Evolutionary conservation across 1,284 basidiomycete genomes (phyloP), one percentile per base, ranked within the genome.

Genomic region (Fistulinella cinereoalba): DNA sequence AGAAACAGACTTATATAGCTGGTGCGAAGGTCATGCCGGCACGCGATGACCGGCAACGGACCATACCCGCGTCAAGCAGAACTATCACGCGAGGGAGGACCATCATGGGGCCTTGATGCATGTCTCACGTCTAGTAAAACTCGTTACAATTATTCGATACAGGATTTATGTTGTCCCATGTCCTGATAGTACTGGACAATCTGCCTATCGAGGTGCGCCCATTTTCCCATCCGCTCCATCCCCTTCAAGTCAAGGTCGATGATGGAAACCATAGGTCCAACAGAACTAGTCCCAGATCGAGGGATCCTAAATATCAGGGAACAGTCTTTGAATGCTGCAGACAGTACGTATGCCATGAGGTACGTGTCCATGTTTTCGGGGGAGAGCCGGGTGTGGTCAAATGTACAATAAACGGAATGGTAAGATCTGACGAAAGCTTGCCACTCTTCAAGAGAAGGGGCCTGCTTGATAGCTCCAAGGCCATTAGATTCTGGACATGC

Each of bases 311-410:
- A 60, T 52, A 97, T 88, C 47, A 97, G 66, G 2, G 92, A 96
- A 67, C 94, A 97, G 66, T 98, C 95, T 66, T 97, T 98, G 78
- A 97, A 93, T 11, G 88, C 89, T n/a, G 91, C 89, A 9, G 90
- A 90, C 38, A 97, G 81, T 27, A 92, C 71, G 63, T 92, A 92
- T 4, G 88, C 85, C 41, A 89, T 69, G 37, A 85, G 62, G 54
- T 83, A 79, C 53, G 82, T 76, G 34, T 75, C 73, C 46, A 88
- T 64, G 49, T 79, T 63, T 25, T 69, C 66, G 7, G 71, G 62
- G 37, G 65, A 62, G 6, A 73, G 74, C 23, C 65, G 61, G 10
- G 56, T 57, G 39, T 74, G 67, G 53, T 77, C 66, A 50, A 69
- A 53, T 18, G 49, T 38, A 36, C 61, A 43, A 33, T 62, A 57